Evolutionary conservation across 257 asterid genomes (phyloP).

Genomic region (Ocimum tenuiflorum): DNA sequence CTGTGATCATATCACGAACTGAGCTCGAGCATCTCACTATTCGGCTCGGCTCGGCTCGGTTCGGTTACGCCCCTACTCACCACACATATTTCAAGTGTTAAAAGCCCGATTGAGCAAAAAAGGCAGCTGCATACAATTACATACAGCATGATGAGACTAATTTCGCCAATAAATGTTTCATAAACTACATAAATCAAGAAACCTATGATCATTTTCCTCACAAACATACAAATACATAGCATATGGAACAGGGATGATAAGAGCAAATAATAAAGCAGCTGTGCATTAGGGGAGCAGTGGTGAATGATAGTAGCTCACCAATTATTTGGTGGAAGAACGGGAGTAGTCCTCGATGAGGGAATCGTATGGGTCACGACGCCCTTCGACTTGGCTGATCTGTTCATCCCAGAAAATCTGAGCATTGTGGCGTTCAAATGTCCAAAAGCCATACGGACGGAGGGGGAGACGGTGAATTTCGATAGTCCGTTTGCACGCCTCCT

Average conservation of each 20-base stretch:
- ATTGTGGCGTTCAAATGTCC: slow-evolving; percentile 82
- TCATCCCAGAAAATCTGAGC: slow-evolving; percentile 53
- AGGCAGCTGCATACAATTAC: no score
- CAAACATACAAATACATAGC: background rate
- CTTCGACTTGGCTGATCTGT: slow-evolving; percentile 71
- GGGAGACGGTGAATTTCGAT: slow-evolving; percentile 70
- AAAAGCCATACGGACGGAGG: slow-evolving; percentile 75
- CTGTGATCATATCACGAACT: no score
- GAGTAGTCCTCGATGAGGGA: slow-evolving; percentile 31
- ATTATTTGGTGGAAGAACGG: slow-evolving; percentile 14
- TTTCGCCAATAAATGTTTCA: no score
- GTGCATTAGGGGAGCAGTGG: background rate
- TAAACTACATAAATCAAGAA: background rate
- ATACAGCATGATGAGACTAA: no score
- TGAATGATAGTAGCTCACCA: slow-evolving; percentile 5
- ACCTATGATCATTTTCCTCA: background rate
- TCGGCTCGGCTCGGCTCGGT: no score
- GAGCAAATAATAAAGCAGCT: background rate
- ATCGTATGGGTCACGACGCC: slow-evolving; percentile 86
- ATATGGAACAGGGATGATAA: background rate
- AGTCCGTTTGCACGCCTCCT: slow-evolving; percentile 33
- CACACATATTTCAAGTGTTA: background rate
- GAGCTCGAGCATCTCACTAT: no score
- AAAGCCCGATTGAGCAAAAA: background rate
- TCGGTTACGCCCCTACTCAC: no score